Base-by-base conservation (phyloP, 129 eudicot species). In the Centrapalus pauciflorus region DNA sequence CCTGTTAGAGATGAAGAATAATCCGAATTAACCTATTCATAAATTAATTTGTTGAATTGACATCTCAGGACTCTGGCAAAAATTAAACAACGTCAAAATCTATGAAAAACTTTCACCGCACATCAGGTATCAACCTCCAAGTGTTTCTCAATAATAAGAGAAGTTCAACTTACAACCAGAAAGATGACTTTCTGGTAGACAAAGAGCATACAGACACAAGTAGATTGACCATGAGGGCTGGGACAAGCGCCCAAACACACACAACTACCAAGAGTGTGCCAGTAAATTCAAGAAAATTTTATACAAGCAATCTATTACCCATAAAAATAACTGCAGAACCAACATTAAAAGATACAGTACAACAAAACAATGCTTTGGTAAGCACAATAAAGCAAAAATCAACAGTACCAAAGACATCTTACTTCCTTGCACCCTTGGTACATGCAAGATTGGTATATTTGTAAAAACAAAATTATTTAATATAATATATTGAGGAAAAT, bases 81-180 rank as follows among this genome's bases (percentile, higher is more conserved):
- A 38, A 55, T 20, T 19, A 69, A 50, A 17, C 32, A 32, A 50
- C 46, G 24, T 33, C 24, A 41, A 64, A 43, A 14, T n/a, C 25
- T 14, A 8, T 11, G 41, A 5, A 4, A 63, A 65, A 23, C 50
- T 67, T 50, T 55, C 73, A 34, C 10, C 12, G 38, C 37, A 34
- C 54, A 54, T 51, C 73, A 68, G 19, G 41, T 37, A 49, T 24
- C 64, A 34, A 17, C 63, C 63, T 34, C 40, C 41, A n/a, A 8
- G 55, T 26, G 40, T 64, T 30, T 12, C 27, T 28, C 10, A 11
- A 41, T 14, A 25, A 46, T 10, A 33, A 60, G 10, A 58, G 17
- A 9, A 3, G 29, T 30, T 27, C 5, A 28, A 9, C 70, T n/a
- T n/a, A 29, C 70, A 46, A 28, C 41, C 43, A 29, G 11, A 48